Evolutionary conservation across 768 basidiomycete genomes (phyloP), one percentile per base, ranked within the genome.

Genomic region (Zangia roseola): DNA sequence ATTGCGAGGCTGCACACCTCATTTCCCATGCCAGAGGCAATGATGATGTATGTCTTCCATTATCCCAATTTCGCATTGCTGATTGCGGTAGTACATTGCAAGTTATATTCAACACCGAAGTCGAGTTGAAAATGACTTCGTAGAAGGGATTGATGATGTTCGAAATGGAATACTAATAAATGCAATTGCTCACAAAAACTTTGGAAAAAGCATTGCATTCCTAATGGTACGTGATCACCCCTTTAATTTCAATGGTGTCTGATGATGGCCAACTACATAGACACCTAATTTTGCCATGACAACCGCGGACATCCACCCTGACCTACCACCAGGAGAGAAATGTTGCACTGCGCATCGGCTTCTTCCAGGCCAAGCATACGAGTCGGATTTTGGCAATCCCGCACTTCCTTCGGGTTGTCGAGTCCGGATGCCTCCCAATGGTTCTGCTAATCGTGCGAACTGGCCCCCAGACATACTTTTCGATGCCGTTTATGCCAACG

Each of bases 381-480:
- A 26, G 6, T 26, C 26, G 6, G 21, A 10, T 43, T 40, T 37
- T 2, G 13, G 39, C 19, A 0, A 16, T 4, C 35, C 23, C 40
- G 4, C 14, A 1, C 3, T 42, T 14, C 36, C 5, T 43, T 39
- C 52, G 14, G 43, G 38, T 40, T 23, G 3, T 20, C n/a, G 2
- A n/a, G 26, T 43, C 17, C 50, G 19, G 17, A 39, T 43, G 20
- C 28, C 36, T n/a, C n/a, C n/a, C n/a, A n/a, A n/a, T 31, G 16
- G 19, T 31, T 10, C 24, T 23, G 25, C 33, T 20, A 30, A 40
- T 25, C n/a, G n/a, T n/a, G n/a, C n/a, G n/a, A 5, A 28, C 2
- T 47, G 31, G 42, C 51, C 51, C 14, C 51, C 50, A 23, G 31
- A 45, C 5, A 37, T 45, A 41, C 43, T 51, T 10, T 51, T 51